These are phyloP conservation scores for Zygnema circumcarinatum DNA, from an alignment of 139 green algal species.

Conservation along the genomic window DNA sequence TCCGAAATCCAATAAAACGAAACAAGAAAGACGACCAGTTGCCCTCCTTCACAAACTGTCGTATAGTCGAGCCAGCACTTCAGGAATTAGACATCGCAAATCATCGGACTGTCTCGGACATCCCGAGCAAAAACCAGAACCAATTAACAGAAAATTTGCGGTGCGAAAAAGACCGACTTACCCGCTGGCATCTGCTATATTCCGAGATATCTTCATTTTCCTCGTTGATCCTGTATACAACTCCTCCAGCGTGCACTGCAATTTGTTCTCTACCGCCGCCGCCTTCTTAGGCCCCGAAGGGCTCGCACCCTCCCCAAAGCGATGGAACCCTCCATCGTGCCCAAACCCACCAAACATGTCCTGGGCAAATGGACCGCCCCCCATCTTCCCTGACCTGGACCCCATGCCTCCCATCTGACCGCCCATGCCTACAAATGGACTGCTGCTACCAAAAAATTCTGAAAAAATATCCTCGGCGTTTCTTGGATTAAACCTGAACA, in stretches of 20 bases:
- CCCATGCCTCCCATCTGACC: constrained; percentile 43
- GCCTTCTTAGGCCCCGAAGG: constrained; percentile 35
- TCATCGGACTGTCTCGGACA: too few relatives aligned
- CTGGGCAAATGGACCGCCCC: constrained; percentile 19
- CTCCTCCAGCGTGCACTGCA: constrained; percentile 69
- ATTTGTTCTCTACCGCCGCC: constrained; percentile 59
- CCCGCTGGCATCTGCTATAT: constrained; percentile 66
- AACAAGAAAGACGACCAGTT: too few relatives aligned
- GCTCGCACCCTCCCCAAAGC: not conserved
- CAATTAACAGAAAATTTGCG: too few relatives aligned
- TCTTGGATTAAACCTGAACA: constrained; percentile 39
- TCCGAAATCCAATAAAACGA: too few relatives aligned
- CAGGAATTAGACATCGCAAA: too few relatives aligned
- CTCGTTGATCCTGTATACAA: constrained; percentile 73
- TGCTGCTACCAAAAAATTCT: constrained; percentile 62
- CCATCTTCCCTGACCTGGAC: not conserved
- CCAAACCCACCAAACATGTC: constrained; percentile 51
- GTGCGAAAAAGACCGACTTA: constrained; percentile 25
- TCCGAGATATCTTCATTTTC: constrained; percentile 74
- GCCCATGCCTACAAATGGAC: constrained; percentile 41
- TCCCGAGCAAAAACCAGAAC: too few relatives aligned
- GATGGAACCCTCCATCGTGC: not conserved
- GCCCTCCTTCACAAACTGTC: too few relatives aligned
- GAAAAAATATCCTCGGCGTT: constrained; percentile 63
- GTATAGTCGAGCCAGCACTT: too few relatives aligned